Conservation (phyloP, 305 asterid species). For the Lippia alba region DNA sequence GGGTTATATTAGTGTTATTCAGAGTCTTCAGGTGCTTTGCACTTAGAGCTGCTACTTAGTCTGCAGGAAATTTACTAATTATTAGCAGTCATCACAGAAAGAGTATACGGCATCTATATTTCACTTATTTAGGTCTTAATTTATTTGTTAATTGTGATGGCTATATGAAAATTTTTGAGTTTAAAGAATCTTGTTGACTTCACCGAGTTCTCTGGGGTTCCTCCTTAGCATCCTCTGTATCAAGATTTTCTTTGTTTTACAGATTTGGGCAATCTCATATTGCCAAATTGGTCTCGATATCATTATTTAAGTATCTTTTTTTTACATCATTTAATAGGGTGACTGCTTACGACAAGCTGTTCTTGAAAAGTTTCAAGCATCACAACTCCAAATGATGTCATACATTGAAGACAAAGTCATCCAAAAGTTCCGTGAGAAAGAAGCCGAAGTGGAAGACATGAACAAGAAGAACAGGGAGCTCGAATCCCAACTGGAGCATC, state of each 20-base stretch:
- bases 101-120: too few relatives aligned
- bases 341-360: constrained; percentile 80
- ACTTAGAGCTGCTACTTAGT: too few relatives aligned
- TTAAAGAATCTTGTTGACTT: too few relatives aligned
- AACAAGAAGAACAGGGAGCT: constrained; percentile 85
- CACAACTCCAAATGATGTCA: constrained; percentile 79
- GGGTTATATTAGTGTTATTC: too few relatives aligned
- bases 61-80: too few relatives aligned
- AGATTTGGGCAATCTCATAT: constrained; percentile 3
- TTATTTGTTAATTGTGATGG: too few relatives aligned
- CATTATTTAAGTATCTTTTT: constrained; percentile 9
- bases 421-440: constrained; percentile 77
- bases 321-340: constrained; percentile 57
- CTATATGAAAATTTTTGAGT: too few relatives aligned
- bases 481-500: constrained; percentile 68
- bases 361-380: constrained; percentile 75
- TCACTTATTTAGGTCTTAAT: too few relatives aligned
- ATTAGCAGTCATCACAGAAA: too few relatives aligned
- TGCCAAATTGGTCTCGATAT: background rate
- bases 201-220: background rate
- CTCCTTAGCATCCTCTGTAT: background rate
- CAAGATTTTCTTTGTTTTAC: background rate
- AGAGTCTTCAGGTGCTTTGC: too few relatives aligned
- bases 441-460: constrained; percentile 69
- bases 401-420: constrained; percentile 77